These are phyloP conservation scores for Apiospora arundinis DNA, from an alignment of 2,329 filamentous ascomycete species.

Conservation along the genomic window DNA sequence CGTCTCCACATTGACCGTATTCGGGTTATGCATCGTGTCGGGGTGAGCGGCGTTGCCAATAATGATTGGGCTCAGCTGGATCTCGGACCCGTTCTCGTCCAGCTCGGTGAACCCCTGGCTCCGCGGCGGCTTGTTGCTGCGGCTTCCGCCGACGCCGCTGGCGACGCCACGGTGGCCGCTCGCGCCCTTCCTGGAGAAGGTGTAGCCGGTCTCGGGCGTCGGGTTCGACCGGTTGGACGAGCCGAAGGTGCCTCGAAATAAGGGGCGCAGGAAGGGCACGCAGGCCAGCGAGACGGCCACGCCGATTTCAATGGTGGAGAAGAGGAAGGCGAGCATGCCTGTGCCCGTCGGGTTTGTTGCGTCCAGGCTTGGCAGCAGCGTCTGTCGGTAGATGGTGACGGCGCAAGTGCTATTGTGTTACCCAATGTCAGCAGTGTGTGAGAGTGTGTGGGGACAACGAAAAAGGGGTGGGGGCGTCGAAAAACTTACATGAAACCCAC, in stretches of 20 bases:
- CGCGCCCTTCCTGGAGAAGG: slow-evolving; percentile 13
- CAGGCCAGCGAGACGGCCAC: slow-evolving; percentile 26
- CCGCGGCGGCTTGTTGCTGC: not conserved
- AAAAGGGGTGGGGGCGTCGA: not conserved
- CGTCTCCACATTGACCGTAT: not conserved
- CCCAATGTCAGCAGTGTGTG: not conserved
- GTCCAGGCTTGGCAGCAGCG: slow-evolving; percentile 18
- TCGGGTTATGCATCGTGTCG: not conserved
- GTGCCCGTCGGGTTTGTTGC: slow-evolving; percentile 9
- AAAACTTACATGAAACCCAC: slow-evolving; percentile 24
- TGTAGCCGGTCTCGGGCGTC: not conserved
- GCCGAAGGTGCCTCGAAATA: slow-evolving; percentile 22
- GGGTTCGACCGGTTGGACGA: slow-evolving; percentile 10
- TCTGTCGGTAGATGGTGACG: slow-evolving; percentile 25
- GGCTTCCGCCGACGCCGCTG: not conserved
- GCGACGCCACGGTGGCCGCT: too few relatives aligned
- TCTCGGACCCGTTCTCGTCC: slow-evolving; percentile 14
- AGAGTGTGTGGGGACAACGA: not conserved
- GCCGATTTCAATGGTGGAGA: slow-evolving; percentile 24
- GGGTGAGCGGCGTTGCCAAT: not conserved
- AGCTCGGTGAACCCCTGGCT: slow-evolving; percentile 22
- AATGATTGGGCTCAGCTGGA: slow-evolving; percentile 18
- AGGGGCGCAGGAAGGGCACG: slow-evolving; percentile 24
- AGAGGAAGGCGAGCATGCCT: slow-evolving; percentile 21
- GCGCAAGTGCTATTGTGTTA: slow-evolving; percentile 20